Conservation (phyloP, 768 basidiomycete genomes). For the Trametopsis cervina region DNA sequence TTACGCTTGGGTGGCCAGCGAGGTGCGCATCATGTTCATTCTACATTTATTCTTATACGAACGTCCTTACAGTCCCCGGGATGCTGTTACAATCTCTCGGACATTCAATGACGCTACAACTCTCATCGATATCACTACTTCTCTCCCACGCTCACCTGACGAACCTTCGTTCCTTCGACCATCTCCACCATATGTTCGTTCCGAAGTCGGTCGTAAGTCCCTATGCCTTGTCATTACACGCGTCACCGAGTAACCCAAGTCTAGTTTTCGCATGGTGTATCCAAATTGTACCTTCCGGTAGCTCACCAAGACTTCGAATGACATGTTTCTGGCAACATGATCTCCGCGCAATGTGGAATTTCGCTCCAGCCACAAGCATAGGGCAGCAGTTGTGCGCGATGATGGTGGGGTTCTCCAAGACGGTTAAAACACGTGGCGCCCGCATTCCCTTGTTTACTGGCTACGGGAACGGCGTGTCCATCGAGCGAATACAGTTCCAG, state of each 20-base stretch:
- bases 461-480: conserved; percentile 75
- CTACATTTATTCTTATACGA: conserved; percentile 4
- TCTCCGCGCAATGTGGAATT: conserved; percentile 79
- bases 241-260: not conserved
- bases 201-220: conserved; percentile 65
- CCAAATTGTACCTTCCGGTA: conserved; percentile 38
- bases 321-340: conserved; percentile 97
- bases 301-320: conserved; percentile 51
- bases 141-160: conserved; percentile 84
- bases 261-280: conserved; percentile 93
- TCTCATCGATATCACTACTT: conserved; percentile 86
- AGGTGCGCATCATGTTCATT: conserved; percentile 50
- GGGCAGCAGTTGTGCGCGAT: conserved; percentile 84
- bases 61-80: conserved; percentile 63
- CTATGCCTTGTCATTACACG: conserved; percentile 6
- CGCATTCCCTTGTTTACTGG: conserved; percentile 70
- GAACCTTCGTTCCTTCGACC: conserved; percentile 90
- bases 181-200: conserved; percentile 88
- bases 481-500: conserved; percentile 76
- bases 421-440: conserved; percentile 67
- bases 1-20: conserved; percentile 93
- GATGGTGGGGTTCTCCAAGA: conserved; percentile 73
- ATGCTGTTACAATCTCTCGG: conserved; percentile 89
- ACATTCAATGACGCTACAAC: conserved; percentile 76
- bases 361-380: conserved; percentile 56